A percentile compares a stretch with the other conserved stretches of the same genome.
Conservation (phyloP, 176 grass and related monocot genomes). For the Calamus simplicifolius region DNA sequence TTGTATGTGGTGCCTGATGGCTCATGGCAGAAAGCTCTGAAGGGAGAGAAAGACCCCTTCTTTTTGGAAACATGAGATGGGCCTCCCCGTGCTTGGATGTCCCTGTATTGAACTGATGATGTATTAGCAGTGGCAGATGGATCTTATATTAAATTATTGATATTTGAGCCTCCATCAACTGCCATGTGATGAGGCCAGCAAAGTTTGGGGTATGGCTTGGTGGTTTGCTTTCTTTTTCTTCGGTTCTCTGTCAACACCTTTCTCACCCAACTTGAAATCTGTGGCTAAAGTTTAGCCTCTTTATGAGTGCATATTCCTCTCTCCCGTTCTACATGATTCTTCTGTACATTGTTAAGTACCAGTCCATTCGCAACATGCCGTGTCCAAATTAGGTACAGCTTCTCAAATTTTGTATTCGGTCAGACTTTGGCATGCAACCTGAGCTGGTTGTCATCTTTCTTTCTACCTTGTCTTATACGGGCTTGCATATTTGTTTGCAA, state of each 20-base stretch:
- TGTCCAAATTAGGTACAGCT: no score
- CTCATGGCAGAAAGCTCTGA: neutral
- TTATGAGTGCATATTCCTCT: neutral
- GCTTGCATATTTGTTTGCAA: no score
- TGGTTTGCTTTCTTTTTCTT: slow-evolving; percentile 13
- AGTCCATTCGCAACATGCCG: no score
- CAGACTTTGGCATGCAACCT: no score
- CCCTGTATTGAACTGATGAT: neutral
- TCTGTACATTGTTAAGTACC: no score
- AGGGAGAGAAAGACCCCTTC: neutral
- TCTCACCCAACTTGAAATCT: neutral
- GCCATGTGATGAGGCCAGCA: neutral
- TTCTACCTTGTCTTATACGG: no score
- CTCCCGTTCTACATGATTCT: neutral
- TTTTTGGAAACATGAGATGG: slow-evolving; percentile 1
- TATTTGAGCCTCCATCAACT: slow-evolving; percentile 9
- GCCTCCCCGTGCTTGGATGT: neutral
- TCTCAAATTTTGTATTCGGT: no score
- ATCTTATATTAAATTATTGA: slow-evolving; percentile 2
- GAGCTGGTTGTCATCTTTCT: no score
- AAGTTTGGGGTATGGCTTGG: slow-evolving; percentile 1
- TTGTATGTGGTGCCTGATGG: neutral
- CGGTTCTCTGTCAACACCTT: neutral
- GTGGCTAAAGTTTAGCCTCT: neutral
- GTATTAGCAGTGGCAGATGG: neutral